phyloP scores from a whole-genome alignment of 2,329 filamentous ascomycete genomes.

The Colletotrichum orchidophilum region DNA sequence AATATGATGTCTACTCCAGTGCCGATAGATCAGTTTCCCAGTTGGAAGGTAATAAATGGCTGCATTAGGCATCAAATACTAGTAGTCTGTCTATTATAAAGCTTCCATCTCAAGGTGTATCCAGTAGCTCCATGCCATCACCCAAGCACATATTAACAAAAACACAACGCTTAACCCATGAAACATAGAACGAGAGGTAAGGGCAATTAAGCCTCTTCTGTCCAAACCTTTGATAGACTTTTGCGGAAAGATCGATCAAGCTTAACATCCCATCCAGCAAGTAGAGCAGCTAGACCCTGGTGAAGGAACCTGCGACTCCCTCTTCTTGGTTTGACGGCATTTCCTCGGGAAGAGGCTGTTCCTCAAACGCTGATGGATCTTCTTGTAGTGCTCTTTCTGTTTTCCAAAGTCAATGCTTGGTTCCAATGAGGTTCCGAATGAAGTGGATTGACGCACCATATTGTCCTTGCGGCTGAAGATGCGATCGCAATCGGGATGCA shows the following conservation, averaged over 20 bases:
- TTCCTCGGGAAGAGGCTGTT: conserved; percentile 17
- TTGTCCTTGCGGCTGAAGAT: conserved; percentile 30
- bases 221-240: neutral
- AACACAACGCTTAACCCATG: neutral
- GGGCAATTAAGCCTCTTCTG: neutral
- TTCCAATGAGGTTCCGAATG: neutral
- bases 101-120: neutral
- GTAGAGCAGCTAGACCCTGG: conserved; percentile 9
- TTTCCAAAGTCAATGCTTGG: neutral
- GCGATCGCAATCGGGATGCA: conserved; percentile 22
- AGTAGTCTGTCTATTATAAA: neutral
- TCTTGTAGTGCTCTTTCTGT: conserved; percentile 28
- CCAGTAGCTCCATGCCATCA: neutral
- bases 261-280: neutral
- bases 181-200: neutral
- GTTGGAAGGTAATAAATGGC: neutral
- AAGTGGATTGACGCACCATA: conserved; percentile 3
- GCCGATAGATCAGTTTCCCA: fast-evolving
- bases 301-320: neutral
- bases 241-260: neutral
- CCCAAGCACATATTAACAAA: neutral
- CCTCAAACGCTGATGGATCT: conserved; percentile 23
- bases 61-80: neutral
- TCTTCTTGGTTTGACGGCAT: conserved; percentile 1
- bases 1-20: too few species aligned